Conservation (phyloP, 768 basidiomycete species). For the Trametes elegans region DNA sequence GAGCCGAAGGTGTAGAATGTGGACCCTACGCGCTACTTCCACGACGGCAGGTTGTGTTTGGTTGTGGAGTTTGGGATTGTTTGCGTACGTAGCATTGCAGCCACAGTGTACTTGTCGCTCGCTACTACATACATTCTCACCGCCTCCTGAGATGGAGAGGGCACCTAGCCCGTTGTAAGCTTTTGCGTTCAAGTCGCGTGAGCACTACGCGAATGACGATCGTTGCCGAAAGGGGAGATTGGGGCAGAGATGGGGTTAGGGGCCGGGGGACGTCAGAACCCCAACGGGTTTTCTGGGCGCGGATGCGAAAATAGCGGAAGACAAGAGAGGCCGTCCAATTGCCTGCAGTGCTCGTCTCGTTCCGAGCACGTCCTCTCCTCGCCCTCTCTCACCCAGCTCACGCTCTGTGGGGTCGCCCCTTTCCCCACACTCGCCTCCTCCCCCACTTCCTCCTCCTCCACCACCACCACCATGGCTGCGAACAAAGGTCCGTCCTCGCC, state of each 20-base stretch:
- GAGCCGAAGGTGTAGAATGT: too few species aligned
- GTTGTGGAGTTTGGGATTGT: too few species aligned
- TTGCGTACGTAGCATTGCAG: too few species aligned
- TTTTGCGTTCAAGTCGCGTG: too few species aligned
- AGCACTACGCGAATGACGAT: background rate
- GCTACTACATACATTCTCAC: too few species aligned
- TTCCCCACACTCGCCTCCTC: conserved; percentile 13
- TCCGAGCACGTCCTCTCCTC: background rate
- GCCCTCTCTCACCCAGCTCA: background rate
- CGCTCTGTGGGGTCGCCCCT: background rate
- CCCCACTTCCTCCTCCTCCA: background rate
- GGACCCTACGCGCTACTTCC: too few species aligned
- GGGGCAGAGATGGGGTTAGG: conserved; percentile 6
- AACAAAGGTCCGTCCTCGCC: conserved; percentile 17
- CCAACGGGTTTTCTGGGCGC: conserved; percentile 12
- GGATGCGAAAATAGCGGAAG: conserved; percentile 1
- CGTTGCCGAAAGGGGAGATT: background rate
- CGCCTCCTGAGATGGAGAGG: too few species aligned
- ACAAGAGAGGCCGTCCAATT: background rate
- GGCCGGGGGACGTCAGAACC: conserved; percentile 17
- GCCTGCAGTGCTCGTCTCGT: background rate
- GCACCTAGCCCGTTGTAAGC: too few species aligned
- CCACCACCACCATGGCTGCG: conserved; percentile 11
- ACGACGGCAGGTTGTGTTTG: too few species aligned
- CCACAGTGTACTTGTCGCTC: too few species aligned